Evolutionary conservation across 2,329 filamentous ascomycete genomes (phyloP), one percentile per base, ranked within the genome.

Genomic region (Fusarium mangiferae): DNA sequence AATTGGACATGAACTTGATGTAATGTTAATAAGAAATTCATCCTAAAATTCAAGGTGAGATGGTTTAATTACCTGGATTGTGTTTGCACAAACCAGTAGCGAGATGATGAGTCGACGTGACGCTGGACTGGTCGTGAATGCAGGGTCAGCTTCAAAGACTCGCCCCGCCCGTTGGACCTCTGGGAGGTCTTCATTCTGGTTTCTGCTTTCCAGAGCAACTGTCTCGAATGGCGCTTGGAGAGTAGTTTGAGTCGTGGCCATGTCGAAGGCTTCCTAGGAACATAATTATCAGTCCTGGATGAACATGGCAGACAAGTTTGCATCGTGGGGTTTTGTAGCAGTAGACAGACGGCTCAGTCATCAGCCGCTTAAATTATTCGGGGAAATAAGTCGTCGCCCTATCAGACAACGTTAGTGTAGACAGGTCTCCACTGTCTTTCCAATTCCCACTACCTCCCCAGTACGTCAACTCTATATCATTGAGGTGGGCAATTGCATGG

Each of bases 61-160:
- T 51, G 22, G 5, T 9, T 14, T 2, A 14, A 14, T 7, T 33
- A 54, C 67, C 33, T 70, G 67, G 2, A 70, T 44, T 10, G 28
- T 70, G 7, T 70, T 70, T 9, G 67, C 67, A 4, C 67, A 70
- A 4, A 70, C 67, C 6, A 70, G 6, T 3, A 70, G 39, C 3
- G 66, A 30, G 28, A 59, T 70, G 1, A 70, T 70, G 20, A 60
- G 26, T 38, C 60, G 51, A 10, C 67, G 54, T 2, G 67, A 49
- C 4, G 67, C 52, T 3, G 54, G 59, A n/a, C 59, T 70, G 6
- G 41, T 54, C 4, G 66, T 70, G 26, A 70, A 70, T 3, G 66
- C 59, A 30, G 52, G 38, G 39, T 66, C 67, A 5, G 67, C 46
- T 14, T 60, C 59, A 18, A 70, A 70, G 3, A 70, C 46, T 7